Evolutionary conservation across 176 grass and related monocot species (phyloP).

Genomic region (Lolium perenne): DNA sequence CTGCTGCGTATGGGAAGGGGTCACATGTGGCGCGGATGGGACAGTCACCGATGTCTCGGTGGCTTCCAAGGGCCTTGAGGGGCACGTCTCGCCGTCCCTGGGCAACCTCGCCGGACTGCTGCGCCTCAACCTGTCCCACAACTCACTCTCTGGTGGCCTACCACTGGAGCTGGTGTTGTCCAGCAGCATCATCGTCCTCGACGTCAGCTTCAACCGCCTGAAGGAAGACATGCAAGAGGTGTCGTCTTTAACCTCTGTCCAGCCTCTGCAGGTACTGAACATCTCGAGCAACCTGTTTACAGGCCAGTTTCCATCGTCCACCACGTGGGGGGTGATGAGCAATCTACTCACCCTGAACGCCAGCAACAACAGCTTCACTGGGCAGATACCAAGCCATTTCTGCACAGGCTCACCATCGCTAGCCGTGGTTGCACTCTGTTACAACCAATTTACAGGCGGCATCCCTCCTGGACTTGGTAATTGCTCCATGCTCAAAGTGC

Average conservation of each 20-base stretch:
- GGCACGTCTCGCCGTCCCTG: slow-evolving; percentile 39
- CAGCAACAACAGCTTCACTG: slow-evolving; percentile 67
- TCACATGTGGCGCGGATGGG: slow-evolving; percentile 35
- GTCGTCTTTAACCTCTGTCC: slow-evolving; percentile 8
- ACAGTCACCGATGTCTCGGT: slow-evolving; percentile 34
- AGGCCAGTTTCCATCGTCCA: slow-evolving; percentile 30
- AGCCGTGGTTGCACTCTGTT: slow-evolving; percentile 40
- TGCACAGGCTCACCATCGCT: slow-evolving; percentile 19
- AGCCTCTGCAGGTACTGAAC: slow-evolving; percentile 53
- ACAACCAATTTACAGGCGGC: slow-evolving; percentile 49
- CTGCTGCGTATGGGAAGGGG: slow-evolving; percentile 54
- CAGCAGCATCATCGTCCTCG: slow-evolving; percentile 32
- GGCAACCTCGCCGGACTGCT: slow-evolving; percentile 44
- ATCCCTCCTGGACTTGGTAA: slow-evolving; percentile 45
- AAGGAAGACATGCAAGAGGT: not conserved
- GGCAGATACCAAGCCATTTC: slow-evolving; percentile 39
- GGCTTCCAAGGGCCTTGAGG: slow-evolving; percentile 43
- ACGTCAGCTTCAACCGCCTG: slow-evolving; percentile 63
- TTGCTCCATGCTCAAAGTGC: slow-evolving; percentile 47
- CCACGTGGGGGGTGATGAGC: slow-evolving; percentile 37
- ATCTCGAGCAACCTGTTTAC: slow-evolving; percentile 56
- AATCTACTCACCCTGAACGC: slow-evolving; percentile 40
- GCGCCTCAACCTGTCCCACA: slow-evolving; percentile 56
- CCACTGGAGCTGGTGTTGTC: slow-evolving; percentile 34
- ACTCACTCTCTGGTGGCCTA: slow-evolving; percentile 34